Evolutionary conservation across 2,329 filamentous ascomycete genomes (phyloP).

Genomic region (Dothideomycetes sp.): DNA sequence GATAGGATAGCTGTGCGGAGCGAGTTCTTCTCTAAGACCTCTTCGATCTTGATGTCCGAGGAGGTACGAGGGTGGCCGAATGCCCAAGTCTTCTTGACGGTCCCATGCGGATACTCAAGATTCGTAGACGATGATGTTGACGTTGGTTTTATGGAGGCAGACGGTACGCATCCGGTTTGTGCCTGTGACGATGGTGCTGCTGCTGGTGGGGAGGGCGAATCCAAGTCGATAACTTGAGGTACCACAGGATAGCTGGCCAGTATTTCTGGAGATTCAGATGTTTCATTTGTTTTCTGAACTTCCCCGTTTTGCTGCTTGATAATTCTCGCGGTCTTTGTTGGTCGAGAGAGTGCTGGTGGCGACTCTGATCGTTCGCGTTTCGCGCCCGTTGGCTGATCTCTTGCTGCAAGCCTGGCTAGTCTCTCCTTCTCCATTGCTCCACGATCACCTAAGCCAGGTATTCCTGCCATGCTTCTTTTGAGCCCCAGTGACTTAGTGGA

Average conservation of each 20-base stretch:
- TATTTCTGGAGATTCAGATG: constrained; percentile 1
- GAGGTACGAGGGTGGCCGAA: constrained; percentile 47
- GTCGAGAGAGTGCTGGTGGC: constrained; percentile 17
- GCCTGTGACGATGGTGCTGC: background rate
- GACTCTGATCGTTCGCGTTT: constrained; percentile 46
- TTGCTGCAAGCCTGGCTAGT: constrained; percentile 51
- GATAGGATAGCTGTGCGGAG: constrained; percentile 72
- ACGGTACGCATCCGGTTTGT: too few relatives aligned
- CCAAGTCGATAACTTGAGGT: too few relatives aligned
- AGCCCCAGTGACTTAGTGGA: too few relatives aligned
- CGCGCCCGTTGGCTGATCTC: constrained; percentile 14
- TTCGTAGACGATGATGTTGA: background rate
- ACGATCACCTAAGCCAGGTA: constrained; percentile 52
- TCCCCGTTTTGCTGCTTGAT: too few relatives aligned
- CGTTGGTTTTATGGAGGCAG: background rate
- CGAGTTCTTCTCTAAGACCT: constrained; percentile 63
- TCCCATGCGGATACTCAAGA: constrained; percentile 45
- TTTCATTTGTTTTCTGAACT: constrained; percentile 9
- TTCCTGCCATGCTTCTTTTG: constrained; percentile 16
- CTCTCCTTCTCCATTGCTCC: constrained; percentile 80
- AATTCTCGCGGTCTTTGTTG: constrained; percentile 5
- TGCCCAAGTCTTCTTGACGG: constrained; percentile 74
- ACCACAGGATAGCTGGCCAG: too few relatives aligned
- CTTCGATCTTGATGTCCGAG: constrained; percentile 78
- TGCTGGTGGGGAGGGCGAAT: background rate